These are phyloP conservation scores for Candida ovalis DNA, from an alignment of 805 yeast genomes.

Conservation along the genomic window DNA sequence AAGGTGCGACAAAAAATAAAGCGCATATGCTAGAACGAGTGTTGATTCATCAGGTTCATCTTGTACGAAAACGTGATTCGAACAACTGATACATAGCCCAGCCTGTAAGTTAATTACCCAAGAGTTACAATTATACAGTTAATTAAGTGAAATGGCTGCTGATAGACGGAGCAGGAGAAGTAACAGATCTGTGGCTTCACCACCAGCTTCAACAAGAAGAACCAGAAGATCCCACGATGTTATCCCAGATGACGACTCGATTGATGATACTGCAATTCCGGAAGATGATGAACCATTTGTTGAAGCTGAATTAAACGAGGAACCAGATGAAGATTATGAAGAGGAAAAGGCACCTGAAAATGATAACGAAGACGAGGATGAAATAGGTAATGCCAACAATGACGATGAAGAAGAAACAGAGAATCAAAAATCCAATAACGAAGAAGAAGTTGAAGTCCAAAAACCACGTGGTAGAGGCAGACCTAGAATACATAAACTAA, in stretches of 20 bases:
- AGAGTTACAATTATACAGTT: too few relatives aligned
- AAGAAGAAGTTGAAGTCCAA: conserved; percentile 22
- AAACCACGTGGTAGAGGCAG: conserved; percentile 28
- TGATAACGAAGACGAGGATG: conserved; percentile 18
- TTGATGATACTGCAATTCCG: conserved; percentile 15
- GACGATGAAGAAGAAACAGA: conserved; percentile 18
- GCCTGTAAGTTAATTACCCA: too few relatives aligned
- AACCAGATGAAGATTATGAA: conserved; percentile 21
- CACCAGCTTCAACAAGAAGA: conserved; percentile 1
- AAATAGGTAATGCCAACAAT: conserved; percentile 21
- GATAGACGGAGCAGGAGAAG: neutral
- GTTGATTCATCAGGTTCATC: too few relatives aligned
- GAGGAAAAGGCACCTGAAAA: conserved; percentile 14
- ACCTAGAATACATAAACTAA: conserved; percentile 23
- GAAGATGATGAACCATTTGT: conserved; percentile 9
- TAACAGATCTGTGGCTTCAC: neutral
- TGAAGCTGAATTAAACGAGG: neutral
- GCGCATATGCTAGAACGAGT: too few relatives aligned
- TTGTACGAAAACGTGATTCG: too few relatives aligned
- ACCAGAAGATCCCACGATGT: conserved; percentile 4
- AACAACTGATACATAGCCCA: too few relatives aligned
- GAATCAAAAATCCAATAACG: conserved; percentile 25
- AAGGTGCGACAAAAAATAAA: neutral
- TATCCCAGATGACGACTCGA: conserved; percentile 14
- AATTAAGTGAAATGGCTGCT: neutral